These are phyloP conservation scores for Paramecium pentaurelia DNA, from an alignment of 73 alveolate genomes.

Conservation along the genomic window DNA sequence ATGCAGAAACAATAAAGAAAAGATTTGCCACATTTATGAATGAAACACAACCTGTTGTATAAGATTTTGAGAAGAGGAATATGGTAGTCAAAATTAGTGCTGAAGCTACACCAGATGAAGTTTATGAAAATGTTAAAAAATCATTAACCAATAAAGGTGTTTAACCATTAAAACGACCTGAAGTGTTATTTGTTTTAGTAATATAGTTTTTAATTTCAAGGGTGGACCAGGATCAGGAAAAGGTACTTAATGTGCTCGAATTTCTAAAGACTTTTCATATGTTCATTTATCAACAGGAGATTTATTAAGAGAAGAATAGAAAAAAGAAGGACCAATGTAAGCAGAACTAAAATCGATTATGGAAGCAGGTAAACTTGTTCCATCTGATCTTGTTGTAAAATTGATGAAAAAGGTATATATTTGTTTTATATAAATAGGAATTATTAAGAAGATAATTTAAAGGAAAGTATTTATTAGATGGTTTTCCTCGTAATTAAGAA, in stretches of 20 bases:
- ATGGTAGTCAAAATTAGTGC: conserved; percentile 82
- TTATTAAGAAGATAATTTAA: not conserved
- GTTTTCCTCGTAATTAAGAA: conserved; percentile 88
- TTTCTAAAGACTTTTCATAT: conserved; percentile 71
- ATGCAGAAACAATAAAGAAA: conserved; percentile 94
- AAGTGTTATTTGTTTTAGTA: conserved; percentile 60
- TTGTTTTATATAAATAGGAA: not conserved
- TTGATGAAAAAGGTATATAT: not conserved
- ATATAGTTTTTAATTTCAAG: not conserved
- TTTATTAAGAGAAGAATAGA: conserved; percentile 74
- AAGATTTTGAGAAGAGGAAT: conserved; percentile 72
- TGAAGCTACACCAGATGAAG: conserved; percentile 81
- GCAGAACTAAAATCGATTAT: conserved; percentile 64
- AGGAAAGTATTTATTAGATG: conserved; percentile 64
- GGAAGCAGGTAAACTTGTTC: conserved; percentile 76
- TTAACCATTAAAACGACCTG: conserved; percentile 43
- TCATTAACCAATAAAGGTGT: not conserved
- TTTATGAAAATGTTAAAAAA: conserved; percentile 77
- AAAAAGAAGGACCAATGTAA: conserved; percentile 57
- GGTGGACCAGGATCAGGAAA: conserved; percentile 96
- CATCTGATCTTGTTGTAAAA: conserved; percentile 60
- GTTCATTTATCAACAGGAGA: conserved; percentile 86
- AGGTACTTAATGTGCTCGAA: conserved; percentile 89
- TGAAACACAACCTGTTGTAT: conserved; percentile 94
- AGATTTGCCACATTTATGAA: conserved; percentile 89